A percentile compares a stretch with the other conserved stretches of the same genome.
phyloP scores from a whole-genome alignment of 352 stramenopile genomes.

The Globisporangium solare region DNA sequence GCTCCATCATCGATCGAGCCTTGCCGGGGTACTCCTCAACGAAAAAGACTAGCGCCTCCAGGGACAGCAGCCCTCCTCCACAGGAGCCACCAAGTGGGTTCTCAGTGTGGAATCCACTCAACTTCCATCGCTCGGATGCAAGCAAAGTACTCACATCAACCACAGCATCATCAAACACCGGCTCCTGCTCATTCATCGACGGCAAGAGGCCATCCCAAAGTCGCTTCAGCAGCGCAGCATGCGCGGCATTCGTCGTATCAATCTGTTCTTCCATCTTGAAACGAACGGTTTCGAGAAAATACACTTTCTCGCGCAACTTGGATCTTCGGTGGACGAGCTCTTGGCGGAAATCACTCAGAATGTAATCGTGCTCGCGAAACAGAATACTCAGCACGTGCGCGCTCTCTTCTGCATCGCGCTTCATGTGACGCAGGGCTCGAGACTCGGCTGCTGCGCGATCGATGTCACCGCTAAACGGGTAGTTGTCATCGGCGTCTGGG shows the following conservation, averaged over 20 bases:
- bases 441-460: constrained; percentile 30
- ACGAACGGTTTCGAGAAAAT: constrained; percentile 53
- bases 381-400: constrained; percentile 62
- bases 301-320: constrained; percentile 62
- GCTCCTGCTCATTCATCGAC: constrained; percentile 18
- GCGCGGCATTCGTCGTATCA: constrained; percentile 41
- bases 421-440: constrained; percentile 44
- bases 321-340: constrained; percentile 44
- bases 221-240: constrained; percentile 57
- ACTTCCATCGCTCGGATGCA: constrained; percentile 53
- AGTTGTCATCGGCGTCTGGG: constrained; percentile 27
- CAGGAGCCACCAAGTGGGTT: constrained; percentile 75
- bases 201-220: constrained; percentile 63
- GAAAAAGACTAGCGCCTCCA: constrained; percentile 75
- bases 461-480: constrained; percentile 30
- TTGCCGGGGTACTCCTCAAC: constrained; percentile 80
- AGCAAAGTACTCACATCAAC: constrained; percentile 52
- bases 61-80: constrained; percentile 61
- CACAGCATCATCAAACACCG: constrained; percentile 9
- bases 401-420: constrained; percentile 59
- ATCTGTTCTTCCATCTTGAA: constrained; percentile 71
- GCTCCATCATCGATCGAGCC: constrained; percentile 64
- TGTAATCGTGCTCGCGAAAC: constrained; percentile 47
- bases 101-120: constrained; percentile 78
- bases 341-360: constrained; percentile 56